These are phyloP conservation scores for Trichoderma sp. DNA, from an alignment of 2,329 filamentous ascomycete genomes.

Conservation along the genomic window DNA sequence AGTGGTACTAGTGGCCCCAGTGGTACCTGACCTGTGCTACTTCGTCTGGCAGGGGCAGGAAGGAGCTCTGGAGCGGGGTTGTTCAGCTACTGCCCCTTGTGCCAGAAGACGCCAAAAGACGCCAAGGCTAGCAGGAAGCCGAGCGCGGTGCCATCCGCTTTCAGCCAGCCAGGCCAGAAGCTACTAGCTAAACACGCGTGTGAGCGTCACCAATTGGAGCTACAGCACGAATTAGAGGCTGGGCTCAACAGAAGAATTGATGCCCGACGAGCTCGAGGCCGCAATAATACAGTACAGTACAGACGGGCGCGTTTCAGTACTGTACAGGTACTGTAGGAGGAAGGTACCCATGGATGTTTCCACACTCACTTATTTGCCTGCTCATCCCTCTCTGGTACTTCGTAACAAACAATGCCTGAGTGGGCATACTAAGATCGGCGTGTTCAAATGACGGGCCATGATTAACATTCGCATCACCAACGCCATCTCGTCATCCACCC, in stretches of 20 bases:
- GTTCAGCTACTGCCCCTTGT: conserved; percentile 5
- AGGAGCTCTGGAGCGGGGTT: conserved; percentile 11
- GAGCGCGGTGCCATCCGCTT: conserved; percentile 19
- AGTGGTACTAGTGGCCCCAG: background rate
- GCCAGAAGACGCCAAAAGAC: background rate
- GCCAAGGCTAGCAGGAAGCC: conserved; percentile 12
- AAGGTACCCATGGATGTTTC: no score
- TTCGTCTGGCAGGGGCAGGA: background rate
- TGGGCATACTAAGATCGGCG: background rate
- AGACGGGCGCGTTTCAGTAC: no score
- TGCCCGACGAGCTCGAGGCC: background rate
- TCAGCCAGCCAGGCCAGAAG: conserved; percentile 16
- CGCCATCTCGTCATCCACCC: background rate
- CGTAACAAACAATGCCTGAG: background rate
- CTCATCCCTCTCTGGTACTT: background rate
- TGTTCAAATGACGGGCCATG: background rate
- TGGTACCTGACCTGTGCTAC: conserved; percentile 8
- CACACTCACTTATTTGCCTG: no score
- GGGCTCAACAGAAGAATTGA: background rate
- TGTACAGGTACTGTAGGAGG: no score
- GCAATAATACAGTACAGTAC: no score
- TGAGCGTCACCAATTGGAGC: background rate
- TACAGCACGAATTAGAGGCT: background rate
- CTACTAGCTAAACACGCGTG: background rate
- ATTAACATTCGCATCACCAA: background rate